phyloP scores from a whole-genome alignment of 2,329 filamentous ascomycete species.

The Drechslerella coelobrocha region DNA sequence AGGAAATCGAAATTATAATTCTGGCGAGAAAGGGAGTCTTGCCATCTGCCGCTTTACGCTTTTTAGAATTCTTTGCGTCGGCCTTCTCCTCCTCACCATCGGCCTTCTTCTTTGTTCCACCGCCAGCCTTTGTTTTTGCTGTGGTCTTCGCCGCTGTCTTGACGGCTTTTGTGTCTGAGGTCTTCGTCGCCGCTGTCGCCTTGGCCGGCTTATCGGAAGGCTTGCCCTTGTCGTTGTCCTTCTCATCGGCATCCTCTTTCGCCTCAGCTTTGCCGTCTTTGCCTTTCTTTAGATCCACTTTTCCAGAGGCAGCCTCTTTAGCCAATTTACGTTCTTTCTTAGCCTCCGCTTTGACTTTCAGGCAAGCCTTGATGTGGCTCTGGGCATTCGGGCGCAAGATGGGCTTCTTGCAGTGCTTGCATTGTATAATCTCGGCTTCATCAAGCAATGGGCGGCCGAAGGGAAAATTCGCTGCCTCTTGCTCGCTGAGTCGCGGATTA shows the following conservation, averaged over 20 bases:
- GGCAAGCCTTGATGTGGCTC: constrained; percentile 80
- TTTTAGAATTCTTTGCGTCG: constrained; percentile 72
- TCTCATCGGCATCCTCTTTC: constrained; percentile 60
- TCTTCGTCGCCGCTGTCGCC: constrained; percentile 56
- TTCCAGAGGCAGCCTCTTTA: constrained; percentile 63
- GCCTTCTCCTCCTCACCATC: constrained; percentile 67
- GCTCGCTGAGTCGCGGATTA: constrained; percentile 70
- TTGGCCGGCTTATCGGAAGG: constrained; percentile 57
- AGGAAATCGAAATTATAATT: background rate
- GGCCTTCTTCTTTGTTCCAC: constrained; percentile 66
- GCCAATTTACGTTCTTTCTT: constrained; percentile 73
- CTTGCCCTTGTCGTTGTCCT: constrained; percentile 51
- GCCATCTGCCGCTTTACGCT: constrained; percentile 74
- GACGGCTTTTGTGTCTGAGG: constrained; percentile 22
- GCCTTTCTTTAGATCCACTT: constrained; percentile 58
- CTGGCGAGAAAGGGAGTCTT: background rate
- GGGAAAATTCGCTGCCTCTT: constrained; percentile 77
- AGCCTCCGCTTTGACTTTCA: constrained; percentile 82
- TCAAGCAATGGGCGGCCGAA: constrained; percentile 84
- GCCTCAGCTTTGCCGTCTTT: constrained; percentile 55
- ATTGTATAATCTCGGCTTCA: constrained; percentile 77
- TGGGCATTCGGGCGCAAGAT: constrained; percentile 77
- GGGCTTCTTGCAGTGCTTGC: constrained; percentile 93
- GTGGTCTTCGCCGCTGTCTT: constrained; percentile 28
- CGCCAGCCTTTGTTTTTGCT: constrained; percentile 27